A percentile compares a stretch with the other conserved stretches of the same genome.
Conservation (phyloP, 208 protist genomes). For the Endotrypanum monterogeii region DNA sequence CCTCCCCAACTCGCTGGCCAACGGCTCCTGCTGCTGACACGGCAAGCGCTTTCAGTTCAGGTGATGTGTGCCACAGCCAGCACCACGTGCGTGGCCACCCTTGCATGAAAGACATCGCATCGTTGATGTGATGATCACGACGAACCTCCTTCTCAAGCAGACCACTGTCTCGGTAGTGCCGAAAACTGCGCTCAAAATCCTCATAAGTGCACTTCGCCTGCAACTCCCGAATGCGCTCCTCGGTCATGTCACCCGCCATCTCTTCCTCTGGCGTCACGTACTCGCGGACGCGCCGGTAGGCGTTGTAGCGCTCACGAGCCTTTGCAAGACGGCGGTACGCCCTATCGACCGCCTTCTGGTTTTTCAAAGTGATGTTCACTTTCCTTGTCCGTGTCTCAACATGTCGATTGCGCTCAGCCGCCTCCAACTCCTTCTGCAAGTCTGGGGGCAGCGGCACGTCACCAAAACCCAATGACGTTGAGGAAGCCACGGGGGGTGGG, state of each 20-base stretch:
- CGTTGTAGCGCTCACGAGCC: conserved; percentile 51
- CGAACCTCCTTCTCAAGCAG: conserved; percentile 65
- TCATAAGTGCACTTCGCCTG: conserved; percentile 49
- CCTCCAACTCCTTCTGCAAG: conserved; percentile 17
- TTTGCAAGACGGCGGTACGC: conserved; percentile 45
- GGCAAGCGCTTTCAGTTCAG: conserved; percentile 38
- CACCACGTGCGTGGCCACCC: conserved; percentile 71
- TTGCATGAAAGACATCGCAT: conserved; percentile 62
- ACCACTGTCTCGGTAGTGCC: conserved; percentile 63
- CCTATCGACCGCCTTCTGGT: conserved; percentile 59
- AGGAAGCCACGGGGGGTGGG: conserved; percentile 4
- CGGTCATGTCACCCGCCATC: conserved; percentile 33
- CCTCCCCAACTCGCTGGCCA: conserved; percentile 54
- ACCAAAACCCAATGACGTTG: conserved; percentile 19
- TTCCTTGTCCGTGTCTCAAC: conserved; percentile 40
- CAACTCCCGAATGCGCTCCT: conserved; percentile 46
- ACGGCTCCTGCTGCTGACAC: conserved; percentile 33
- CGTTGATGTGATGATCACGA: conserved; percentile 62
- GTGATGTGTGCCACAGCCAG: conserved; percentile 36
- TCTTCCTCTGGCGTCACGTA: conserved; percentile 54
- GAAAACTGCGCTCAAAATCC: conserved; percentile 54
- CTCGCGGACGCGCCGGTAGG: conserved; percentile 38
- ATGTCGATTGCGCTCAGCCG: conserved; percentile 28
- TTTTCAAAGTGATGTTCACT: conserved; percentile 50
- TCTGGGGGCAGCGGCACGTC: conserved; percentile 33